Conservation (phyloP, 352 stramenopile genomes). For the Phytophthora parvispora region DNA sequence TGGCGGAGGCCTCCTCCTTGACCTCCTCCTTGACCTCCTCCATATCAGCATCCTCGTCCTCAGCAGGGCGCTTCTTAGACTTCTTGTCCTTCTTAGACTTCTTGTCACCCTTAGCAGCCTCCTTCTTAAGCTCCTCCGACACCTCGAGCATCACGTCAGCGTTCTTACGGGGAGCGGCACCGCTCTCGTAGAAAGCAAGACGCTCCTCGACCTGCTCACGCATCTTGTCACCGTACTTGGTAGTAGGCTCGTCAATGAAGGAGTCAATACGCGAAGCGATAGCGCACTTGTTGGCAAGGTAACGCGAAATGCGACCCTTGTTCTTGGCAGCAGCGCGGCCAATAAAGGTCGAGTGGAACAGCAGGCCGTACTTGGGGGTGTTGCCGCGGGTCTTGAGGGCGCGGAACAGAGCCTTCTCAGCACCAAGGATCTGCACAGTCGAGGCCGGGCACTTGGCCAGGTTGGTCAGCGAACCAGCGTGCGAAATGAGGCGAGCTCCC, state of each 20-base stretch:
- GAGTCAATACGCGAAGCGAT: conserved; percentile 99
- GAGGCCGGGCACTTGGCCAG: conserved; percentile 99
- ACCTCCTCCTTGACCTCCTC: conserved; percentile 72
- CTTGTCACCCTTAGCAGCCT: conserved; percentile 56
- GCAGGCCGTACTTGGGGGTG: conserved; percentile 99
- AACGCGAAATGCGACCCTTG: conserved; percentile 99
- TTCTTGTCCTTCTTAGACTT: conserved; percentile 83
- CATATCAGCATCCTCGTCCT: conserved; percentile 64
- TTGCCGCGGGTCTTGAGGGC: conserved; percentile 99
- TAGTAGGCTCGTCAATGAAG: conserved; percentile 97
- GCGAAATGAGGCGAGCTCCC: conserved; percentile 99
- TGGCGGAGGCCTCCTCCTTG: conserved; percentile 69
- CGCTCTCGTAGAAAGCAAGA: conserved; percentile 99
- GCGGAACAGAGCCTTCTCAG: conserved; percentile 99
- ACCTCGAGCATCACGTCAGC: conserved; percentile 99
- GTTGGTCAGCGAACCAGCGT: conserved; percentile 99
- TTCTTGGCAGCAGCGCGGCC: conserved; percentile 99
- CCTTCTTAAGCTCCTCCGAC: conserved; percentile 89
- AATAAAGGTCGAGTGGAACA: conserved; percentile 99
- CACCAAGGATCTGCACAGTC: conserved; percentile 99
- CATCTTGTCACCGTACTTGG: conserved; percentile 99
- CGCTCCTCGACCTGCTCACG: conserved; percentile 99
- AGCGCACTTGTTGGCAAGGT: conserved; percentile 99
- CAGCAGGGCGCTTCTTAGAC: conserved; percentile 84
- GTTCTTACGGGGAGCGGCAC: conserved; percentile 98